Conservation (phyloP, 2,329 filamentous ascomycete species). For the Ophiosphaerella korrae region DNA sequence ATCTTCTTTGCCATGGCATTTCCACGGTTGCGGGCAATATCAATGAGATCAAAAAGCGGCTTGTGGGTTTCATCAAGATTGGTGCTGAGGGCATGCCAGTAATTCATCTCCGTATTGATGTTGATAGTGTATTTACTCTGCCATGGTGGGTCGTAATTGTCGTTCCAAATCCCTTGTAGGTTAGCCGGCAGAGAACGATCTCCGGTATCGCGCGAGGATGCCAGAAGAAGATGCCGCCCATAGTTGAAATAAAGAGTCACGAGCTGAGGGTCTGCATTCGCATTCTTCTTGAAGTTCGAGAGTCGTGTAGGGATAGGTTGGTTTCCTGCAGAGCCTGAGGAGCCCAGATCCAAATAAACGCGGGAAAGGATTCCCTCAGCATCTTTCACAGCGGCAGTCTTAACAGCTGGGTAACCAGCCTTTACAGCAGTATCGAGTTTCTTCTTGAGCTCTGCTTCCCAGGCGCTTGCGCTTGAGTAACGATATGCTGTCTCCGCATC, state of each 20-base stretch:
- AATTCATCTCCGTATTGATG: conserved; percentile 61
- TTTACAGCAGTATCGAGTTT: conserved; percentile 19
- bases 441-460: conserved; percentile 14
- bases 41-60: conserved; percentile 48
- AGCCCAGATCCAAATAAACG: conserved; percentile 8
- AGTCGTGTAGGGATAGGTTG: conserved; percentile 6
- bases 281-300: conserved; percentile 8
- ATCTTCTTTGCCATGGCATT: conserved; percentile 29
- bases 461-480: conserved; percentile 5
- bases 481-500: conserved; percentile 16
- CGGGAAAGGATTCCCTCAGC: conserved; percentile 3
- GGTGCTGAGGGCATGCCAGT: conserved; percentile 48
- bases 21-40: conserved; percentile 44
- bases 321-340: conserved; percentile 9
- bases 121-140: conserved; percentile 58
- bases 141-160: conserved; percentile 51
- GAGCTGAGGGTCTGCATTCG: conserved; percentile 15
- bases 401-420: conserved; percentile 7
- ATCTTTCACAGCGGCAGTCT: conserved; percentile 1
- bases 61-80: conserved; percentile 45
- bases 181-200: conserved; percentile 47
- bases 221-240: conserved; percentile 49
- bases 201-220: conserved; percentile 28
- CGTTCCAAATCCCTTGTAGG: conserved; percentile 55
- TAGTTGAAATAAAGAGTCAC: conserved; percentile 47